Base-by-base conservation (phyloP, 768 basidiomycete species). In the Amanita rubescens region DNA sequence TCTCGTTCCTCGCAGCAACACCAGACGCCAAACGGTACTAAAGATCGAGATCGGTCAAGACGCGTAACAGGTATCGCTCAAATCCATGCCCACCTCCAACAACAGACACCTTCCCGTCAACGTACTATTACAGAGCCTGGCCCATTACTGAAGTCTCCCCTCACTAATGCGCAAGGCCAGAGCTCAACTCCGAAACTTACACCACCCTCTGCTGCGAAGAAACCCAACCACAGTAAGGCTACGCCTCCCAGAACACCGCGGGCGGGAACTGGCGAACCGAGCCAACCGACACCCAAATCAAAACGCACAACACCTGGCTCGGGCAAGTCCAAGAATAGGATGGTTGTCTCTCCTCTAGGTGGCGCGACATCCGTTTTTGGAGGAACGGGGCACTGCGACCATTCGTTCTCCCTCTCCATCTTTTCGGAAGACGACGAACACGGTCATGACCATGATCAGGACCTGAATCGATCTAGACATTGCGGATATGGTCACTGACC, bases 401-500 rank as follows among this genome's bases (percentile, higher is more conserved):
- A 25, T 3, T 38, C 52, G 14, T 46, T 46, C 10, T 37, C 32
- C 6, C 46, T 55, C 5, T 42, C 54, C 19, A 45, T 48, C 39
- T 51, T 56, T 44, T 42, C 50, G 49, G 52, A 54, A 59, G 44
- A 64, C 54, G 50, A 57, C 55, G 43, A 53, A 24, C 24, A 27
- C 11, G 9, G 17, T 17, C 15, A 25, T 15, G 10, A 20, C 5
- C 44, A 3, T n/a, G 44, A 46, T 30, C 25, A 46, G 8, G 44
- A 27, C 30, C 15, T 32, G 47, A n/a, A 43, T 47, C 22, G 50
- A 51, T 30, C 48, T 39, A 20, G 50, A 49, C 0, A 55, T 48
- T 39, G 68, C 87, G 58, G 88, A 90, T 60, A 81, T 90, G 79
- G 63, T 85, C 47, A 90, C 85, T 66, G 85, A 85, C 54, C 49